Evolutionary conservation across 352 stramenopile genomes (phyloP).

Genomic region (Pythium coloratum): DNA sequence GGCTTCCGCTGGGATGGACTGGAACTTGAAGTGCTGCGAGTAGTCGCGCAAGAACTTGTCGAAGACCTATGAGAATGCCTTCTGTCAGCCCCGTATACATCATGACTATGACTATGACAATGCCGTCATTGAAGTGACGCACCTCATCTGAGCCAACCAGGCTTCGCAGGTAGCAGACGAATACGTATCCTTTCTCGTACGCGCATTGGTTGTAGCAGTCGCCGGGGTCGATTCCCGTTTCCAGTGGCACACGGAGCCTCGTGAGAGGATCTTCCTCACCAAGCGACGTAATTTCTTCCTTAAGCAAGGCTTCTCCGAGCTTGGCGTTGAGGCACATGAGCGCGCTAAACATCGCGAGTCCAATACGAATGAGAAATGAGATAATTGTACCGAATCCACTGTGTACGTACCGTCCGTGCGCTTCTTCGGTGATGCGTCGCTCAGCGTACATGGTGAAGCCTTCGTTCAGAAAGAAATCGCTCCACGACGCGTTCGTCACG

Average conservation of each 20-base stretch:
- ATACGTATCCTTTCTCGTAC: constrained; percentile 82
- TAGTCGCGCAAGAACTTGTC: constrained; percentile 72
- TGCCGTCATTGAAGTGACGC: background rate
- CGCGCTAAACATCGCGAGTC: constrained; percentile 26
- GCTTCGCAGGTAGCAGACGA: constrained; percentile 71
- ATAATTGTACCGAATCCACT: background rate
- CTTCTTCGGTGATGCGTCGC: constrained; percentile 62
- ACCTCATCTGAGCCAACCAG: constrained; percentile 67
- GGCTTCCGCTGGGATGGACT: constrained; percentile 71
- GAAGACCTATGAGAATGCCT: constrained; percentile 39
- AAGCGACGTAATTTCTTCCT: constrained; percentile 68
- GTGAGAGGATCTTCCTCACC: constrained; percentile 71
- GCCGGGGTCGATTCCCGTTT: constrained; percentile 74
- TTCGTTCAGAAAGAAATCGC: constrained; percentile 89
- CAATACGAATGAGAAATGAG: background rate
- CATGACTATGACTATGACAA: background rate
- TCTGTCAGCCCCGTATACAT: background rate
- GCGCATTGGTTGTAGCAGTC: constrained; percentile 84
- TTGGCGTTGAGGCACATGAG: constrained; percentile 75
- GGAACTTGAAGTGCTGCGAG: constrained; percentile 64
- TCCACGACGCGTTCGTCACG: constrained; percentile 84
- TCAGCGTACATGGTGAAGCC: constrained; percentile 89
- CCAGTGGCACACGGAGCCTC: constrained; percentile 62
- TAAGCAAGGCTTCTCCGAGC: constrained; percentile 62
- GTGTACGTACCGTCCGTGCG: constrained; percentile 54